These are phyloP conservation scores for Cardamine resedifolia DNA, from an alignment of 345 rosid genomes.

Conservation along the genomic window DNA sequence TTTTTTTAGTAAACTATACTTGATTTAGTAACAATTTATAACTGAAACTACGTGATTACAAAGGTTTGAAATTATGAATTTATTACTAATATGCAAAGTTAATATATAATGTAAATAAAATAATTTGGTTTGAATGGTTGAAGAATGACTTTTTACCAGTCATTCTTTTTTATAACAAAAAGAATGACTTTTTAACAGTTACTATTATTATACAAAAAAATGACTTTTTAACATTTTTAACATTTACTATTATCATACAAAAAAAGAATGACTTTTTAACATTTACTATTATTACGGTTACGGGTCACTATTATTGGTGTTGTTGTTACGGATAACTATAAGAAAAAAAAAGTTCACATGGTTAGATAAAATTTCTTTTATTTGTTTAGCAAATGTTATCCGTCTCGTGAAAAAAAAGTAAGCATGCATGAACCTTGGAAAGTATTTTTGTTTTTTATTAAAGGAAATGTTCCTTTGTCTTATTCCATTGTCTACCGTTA, in stretches of 20 bases:
- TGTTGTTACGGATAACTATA: slow-evolving; percentile 26
- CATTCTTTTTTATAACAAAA: neutral
- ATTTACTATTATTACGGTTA: slow-evolving; percentile 17
- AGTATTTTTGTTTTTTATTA: neutral
- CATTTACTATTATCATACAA: slow-evolving; percentile 5
- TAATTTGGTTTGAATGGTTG: neutral
- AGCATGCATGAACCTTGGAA: slow-evolving; percentile 41
- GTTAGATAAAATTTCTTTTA: slow-evolving; percentile 19
- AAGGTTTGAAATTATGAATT: neutral
- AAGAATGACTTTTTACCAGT: neutral
- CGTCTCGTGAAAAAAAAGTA: slow-evolving; percentile 27
- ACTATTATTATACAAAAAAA: neutral
- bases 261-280: neutral
- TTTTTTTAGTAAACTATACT: slow-evolving; percentile 8
- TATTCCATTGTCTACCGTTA: slow-evolving; percentile 30
- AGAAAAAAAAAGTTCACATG: slow-evolving; percentile 5
- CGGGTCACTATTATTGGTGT: slow-evolving; percentile 31
- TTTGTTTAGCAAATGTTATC: slow-evolving; percentile 29
- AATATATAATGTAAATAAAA: neutral
- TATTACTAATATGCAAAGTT: neutral
- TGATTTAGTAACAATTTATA: neutral
- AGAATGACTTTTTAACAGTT: neutral
- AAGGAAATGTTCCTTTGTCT: slow-evolving; percentile 27
- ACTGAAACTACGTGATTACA: neutral
- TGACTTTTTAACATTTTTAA: neutral